A percentile compares a stretch with the other conserved stretches of the same genome.
These are phyloP conservation scores for Nidularia pulvinata DNA, from an alignment of 768 basidiomycete species.

Conservation along the genomic window DNA sequence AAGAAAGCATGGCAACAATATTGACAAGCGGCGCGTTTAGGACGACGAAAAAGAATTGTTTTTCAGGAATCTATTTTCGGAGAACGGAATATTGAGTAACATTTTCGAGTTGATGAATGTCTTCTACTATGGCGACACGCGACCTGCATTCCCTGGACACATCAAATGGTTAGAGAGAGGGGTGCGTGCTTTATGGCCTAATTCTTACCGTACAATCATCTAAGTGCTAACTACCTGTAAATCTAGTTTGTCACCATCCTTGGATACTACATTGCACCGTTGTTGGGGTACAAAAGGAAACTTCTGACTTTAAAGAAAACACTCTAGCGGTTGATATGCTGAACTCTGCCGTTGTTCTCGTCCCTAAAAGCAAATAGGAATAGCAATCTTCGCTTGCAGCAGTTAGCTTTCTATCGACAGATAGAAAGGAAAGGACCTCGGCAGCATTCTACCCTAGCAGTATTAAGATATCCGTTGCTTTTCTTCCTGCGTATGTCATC, in stretches of 20 bases:
- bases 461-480: no score
- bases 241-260: conserved; percentile 20
- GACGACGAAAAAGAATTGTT: conserved; percentile 29
- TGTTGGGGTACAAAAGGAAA: conserved; percentile 16
- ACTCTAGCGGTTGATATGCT: no score
- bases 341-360: no score
- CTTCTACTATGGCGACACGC: conserved; percentile 22
- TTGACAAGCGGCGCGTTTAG: conserved; percentile 5
- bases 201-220: no score
- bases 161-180: conserved; percentile 22
- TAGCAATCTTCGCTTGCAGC: no score
- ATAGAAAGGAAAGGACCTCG: no score
- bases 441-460: no score
- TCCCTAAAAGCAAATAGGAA: no score
- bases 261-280: conserved; percentile 19
- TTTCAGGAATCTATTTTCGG: conserved; percentile 23
- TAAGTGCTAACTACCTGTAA: no score
- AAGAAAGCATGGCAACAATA: background rate
- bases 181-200: conserved; percentile 12
- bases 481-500: no score
- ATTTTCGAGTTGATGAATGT: conserved; percentile 16
- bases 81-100: conserved; percentile 9
- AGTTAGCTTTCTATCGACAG: no score
- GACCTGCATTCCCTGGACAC: conserved; percentile 20
- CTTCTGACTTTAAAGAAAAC: no score